A percentile compares a stretch with the other conserved stretches of the same genome.
Evolutionary conservation across 805 yeast genomes (phyloP).

Genomic region (Myxozyma neotropica): DNA sequence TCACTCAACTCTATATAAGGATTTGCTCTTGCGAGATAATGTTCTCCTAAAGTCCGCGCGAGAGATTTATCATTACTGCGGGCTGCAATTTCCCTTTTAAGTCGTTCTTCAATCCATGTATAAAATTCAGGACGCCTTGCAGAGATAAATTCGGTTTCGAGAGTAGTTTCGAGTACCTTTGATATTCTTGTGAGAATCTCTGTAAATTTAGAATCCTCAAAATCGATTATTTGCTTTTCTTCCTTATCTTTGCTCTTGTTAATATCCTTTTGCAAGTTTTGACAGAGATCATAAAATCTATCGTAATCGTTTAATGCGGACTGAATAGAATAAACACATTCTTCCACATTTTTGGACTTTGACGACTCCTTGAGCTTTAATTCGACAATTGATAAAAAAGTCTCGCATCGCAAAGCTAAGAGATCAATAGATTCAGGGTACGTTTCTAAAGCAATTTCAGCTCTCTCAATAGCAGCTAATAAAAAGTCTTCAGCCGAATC

Average conservation of each 20-base stretch:
- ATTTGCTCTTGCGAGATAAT: constrained; percentile 39
- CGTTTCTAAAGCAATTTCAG: constrained; percentile 57
- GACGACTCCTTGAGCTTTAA: constrained; percentile 32
- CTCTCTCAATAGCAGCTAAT: constrained; percentile 71
- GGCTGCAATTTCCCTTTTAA: background rate
- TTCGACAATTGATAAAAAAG: constrained; percentile 49
- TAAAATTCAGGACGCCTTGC: constrained; percentile 27
- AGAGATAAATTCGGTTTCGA: constrained; percentile 24
- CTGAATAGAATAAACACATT: constrained; percentile 42
- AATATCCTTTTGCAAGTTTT: background rate
- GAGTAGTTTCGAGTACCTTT: constrained; percentile 22
- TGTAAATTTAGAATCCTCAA: background rate
- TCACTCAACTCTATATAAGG: constrained; percentile 40
- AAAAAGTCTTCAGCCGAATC: constrained; percentile 59
- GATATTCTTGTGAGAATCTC: constrained; percentile 14
- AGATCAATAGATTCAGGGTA: constrained; percentile 53
- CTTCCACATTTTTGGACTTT: constrained; percentile 39
- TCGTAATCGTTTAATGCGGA: constrained; percentile 31
- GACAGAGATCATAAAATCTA: background rate
- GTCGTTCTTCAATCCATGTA: constrained; percentile 20
- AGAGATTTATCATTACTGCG: background rate
- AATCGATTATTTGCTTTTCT: background rate
- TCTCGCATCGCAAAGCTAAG: constrained; percentile 56
- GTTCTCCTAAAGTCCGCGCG: constrained; percentile 39
- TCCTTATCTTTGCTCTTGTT: background rate